Base-by-base conservation (phyloP, 2,329 filamentous ascomycete species). In the Myriosclerotinia scirpicola region DNA sequence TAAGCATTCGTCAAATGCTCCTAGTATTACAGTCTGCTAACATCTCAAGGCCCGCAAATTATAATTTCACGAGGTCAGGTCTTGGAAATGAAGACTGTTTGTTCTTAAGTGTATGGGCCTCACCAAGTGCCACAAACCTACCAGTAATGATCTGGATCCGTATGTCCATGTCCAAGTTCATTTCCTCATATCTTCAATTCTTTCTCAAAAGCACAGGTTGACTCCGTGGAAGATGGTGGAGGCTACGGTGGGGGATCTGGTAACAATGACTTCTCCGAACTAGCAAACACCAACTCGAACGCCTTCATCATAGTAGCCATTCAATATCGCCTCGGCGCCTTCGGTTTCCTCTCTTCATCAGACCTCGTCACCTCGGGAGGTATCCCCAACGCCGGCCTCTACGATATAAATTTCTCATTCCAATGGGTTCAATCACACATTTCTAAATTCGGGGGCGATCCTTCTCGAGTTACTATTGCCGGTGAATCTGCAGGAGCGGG, bases 341-440 rank as follows among this genome's bases (percentile, higher is more conserved):
- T 92, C 73, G 91, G 91, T 0, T 93, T 94, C 77, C 77, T 91
- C 42, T 83, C 85, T 12, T 87, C 85, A 0, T 75, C 76, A 7
- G 71, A 84, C 64, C 87, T 85, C 79, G 81, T 85, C 20, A 79
- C 80, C 12, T 80, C 80, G 20, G 82, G 81, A 44, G 85, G 84
- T 0, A 73, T 84, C 38, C 78, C 87, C 46, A 92, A 92, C 69
- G 77, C 87, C 12, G 89, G 89, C 0, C 76, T 90, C 50, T 79
- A 82, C 67, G 88, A 90, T 72, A 87, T 90, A 75, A 81, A 84
- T 69, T 75, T 82, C 14, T 81, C 84, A 11, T 78, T 90, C 34
- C 76, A 79, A 58, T 90, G 87, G 87, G 81, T 87, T 0, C 80
- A 85, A 59, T 78, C 77, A 11, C 75, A 87, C 67, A 84, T 87